Evolutionary conservation across 208 protist species (phyloP).

Genomic region (Trypanosoma brucei): DNA sequence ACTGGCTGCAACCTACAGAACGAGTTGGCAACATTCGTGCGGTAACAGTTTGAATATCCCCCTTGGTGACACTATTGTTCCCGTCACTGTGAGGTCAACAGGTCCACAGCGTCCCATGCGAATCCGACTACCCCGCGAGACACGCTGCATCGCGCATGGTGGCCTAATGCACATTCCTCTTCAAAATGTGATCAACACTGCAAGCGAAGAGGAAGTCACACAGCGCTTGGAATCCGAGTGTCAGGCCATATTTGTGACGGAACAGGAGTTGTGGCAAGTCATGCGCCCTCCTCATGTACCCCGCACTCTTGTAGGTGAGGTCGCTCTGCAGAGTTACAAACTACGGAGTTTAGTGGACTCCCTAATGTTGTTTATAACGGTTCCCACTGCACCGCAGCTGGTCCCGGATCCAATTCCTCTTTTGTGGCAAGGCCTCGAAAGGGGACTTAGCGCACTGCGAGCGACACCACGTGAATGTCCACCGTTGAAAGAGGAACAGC

Average conservation of each 20-base stretch:
- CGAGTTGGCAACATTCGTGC: neutral
- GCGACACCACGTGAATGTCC: neutral
- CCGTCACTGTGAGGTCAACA: neutral
- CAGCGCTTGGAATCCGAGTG: neutral
- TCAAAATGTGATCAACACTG: neutral
- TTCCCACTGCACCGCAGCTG: slow-evolving; percentile 8
- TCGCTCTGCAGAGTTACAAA: neutral
- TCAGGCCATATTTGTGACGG: slow-evolving; percentile 12
- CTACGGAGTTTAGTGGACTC: slow-evolving; percentile 14
- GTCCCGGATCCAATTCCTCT: neutral
- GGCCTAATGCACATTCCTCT: slow-evolving; percentile 16
- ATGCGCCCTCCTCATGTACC: neutral
- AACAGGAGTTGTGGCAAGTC: slow-evolving; percentile 20
- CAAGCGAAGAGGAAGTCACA: neutral
- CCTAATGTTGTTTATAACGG: slow-evolving; percentile 16
- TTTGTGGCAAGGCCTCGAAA: slow-evolving; percentile 11
- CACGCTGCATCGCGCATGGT: slow-evolving; percentile 16
- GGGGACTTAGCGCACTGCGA: slow-evolving; percentile 5
- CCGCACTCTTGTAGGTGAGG: neutral
- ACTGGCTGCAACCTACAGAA: slow-evolving; percentile 10
- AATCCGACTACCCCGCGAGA: slow-evolving; percentile 20
- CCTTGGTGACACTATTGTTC: neutral
- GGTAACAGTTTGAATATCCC: neutral
- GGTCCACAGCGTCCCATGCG: neutral
- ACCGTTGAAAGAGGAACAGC: neutral